These are phyloP conservation scores for Didymella glomerata DNA, from an alignment of 2,329 filamentous ascomycete genomes.

Conservation along the genomic window DNA sequence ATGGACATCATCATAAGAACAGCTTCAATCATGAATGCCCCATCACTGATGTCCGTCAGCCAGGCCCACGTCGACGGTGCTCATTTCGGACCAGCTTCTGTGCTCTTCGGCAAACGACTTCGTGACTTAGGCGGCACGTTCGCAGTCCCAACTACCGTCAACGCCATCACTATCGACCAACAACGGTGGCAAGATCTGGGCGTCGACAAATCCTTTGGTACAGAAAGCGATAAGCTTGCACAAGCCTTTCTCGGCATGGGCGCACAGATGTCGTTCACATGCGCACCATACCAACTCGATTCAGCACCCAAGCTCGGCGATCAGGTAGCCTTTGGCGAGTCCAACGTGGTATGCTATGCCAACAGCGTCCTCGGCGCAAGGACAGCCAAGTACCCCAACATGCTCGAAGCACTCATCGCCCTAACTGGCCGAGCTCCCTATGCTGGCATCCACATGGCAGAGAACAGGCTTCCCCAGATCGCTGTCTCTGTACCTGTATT, in stretches of 20 bases:
- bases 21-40: conserved; percentile 44
- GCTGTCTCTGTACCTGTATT: background rate
- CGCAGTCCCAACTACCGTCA: conserved; percentile 53
- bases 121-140: conserved; percentile 49
- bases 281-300: conserved; percentile 55
- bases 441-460: conserved; percentile 40
- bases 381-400: conserved; percentile 59
- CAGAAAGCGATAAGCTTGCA: conserved; percentile 48
- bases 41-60: conserved; percentile 48
- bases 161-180: conserved; percentile 57
- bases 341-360: conserved; percentile 58
- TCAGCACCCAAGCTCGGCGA: conserved; percentile 49
- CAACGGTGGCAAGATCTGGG: conserved; percentile 53
- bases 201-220: conserved; percentile 42
- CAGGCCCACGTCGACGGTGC: conserved; percentile 58
- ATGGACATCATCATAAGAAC: conserved; percentile 53
- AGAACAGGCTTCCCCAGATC: conserved; percentile 27
- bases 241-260: conserved; percentile 54
- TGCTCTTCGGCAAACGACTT: conserved; percentile 51
- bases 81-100: conserved; percentile 53
- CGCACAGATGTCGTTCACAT: conserved; percentile 55
- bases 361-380: conserved; percentile 58
- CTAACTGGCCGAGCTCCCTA: conserved; percentile 53
- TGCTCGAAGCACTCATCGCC: conserved; percentile 56
- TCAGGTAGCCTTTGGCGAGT: conserved; percentile 57